These are phyloP conservation scores for Bocquillonia castaneifolia DNA, from an alignment of 441 rosid species.

Conservation along the genomic window DNA sequence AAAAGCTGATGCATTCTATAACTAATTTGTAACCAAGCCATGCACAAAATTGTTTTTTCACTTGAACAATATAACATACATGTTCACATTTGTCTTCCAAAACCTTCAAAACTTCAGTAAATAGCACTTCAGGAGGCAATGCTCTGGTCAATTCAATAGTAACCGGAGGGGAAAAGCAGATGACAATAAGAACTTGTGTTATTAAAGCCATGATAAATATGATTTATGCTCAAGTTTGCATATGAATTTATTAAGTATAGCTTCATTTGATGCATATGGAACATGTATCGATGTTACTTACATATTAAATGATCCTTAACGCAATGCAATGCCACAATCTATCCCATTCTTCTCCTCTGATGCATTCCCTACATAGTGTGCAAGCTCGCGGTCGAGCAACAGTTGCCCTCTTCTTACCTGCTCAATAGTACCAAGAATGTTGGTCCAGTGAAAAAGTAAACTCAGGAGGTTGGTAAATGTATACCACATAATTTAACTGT, in stretches of 20 bases:
- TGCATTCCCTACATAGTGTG: conserved; percentile 84
- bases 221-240: not conserved
- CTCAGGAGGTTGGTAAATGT: not conserved
- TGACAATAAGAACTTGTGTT: too few relatives aligned
- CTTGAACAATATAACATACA: too few relatives aligned
- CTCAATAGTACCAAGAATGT: conserved; percentile 16
- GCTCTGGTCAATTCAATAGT: conserved; percentile 88
- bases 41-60: too few relatives aligned
- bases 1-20: too few relatives aligned
- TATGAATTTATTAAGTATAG: not conserved
- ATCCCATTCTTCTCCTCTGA: conserved; percentile 64
- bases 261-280: not conserved
- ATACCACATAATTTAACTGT: not conserved
- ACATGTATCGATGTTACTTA: conserved; percentile 35
- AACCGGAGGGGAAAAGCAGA: conserved; percentile 35
- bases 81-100: conserved; percentile 84
- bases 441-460: not conserved
- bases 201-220: too few relatives aligned
- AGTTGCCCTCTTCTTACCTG: conserved; percentile 78
- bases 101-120: conserved; percentile 86
- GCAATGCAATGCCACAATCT: conserved; percentile 53
- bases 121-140: conserved; percentile 71
- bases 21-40: too few relatives aligned
- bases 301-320: conserved; percentile 88
- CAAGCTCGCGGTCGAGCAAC: conserved; percentile 76